Evolutionary conservation across 805 yeast species (phyloP).

Genomic region (Torulaspora indica): DNA sequence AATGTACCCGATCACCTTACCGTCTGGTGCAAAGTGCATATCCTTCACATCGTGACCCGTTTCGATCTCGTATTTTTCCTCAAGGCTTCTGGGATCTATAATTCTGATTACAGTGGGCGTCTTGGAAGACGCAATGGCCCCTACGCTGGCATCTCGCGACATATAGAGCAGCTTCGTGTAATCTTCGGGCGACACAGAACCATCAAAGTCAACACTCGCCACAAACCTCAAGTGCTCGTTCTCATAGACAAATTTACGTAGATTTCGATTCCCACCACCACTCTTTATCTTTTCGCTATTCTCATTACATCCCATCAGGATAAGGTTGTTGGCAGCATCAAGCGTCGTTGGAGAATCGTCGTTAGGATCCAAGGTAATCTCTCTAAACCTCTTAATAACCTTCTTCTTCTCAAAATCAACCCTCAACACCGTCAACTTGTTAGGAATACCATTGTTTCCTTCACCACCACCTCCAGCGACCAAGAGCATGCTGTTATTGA

Average conservation of each 20-base stretch:
- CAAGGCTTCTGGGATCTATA: slow-evolving; percentile 53
- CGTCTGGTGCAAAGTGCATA: slow-evolving; percentile 61
- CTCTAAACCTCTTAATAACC: slow-evolving; percentile 56
- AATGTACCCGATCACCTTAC: slow-evolving; percentile 57
- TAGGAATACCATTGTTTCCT: slow-evolving; percentile 83
- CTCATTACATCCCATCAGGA: slow-evolving; percentile 76
- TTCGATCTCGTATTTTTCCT: slow-evolving; percentile 49
- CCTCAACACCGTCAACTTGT: slow-evolving; percentile 65
- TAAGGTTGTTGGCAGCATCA: slow-evolving; percentile 46
- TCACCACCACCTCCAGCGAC: slow-evolving; percentile 96
- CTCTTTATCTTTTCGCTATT: slow-evolving; percentile 51
- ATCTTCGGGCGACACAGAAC: slow-evolving; percentile 47
- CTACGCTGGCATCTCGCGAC: slow-evolving; percentile 54
- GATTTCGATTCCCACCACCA: slow-evolving; percentile 58
- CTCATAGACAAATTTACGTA: slow-evolving; percentile 60
- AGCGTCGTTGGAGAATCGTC: slow-evolving; percentile 90
- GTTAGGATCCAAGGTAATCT: slow-evolving; percentile 51
- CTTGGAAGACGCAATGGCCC: slow-evolving; percentile 64
- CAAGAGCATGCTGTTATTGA: slow-evolving; percentile 53
- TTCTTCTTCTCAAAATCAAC: slow-evolving; percentile 48
- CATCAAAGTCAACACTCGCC: slow-evolving; percentile 52
- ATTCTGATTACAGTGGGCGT: slow-evolving; percentile 60
- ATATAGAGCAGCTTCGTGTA: slow-evolving; percentile 57
- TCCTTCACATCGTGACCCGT: slow-evolving; percentile 59
- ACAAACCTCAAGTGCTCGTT: slow-evolving; percentile 58